Evolutionary conservation across 257 asterid species (phyloP), one percentile per base, ranked within the genome.

Genomic region (Phtheirospermum japonicum): DNA sequence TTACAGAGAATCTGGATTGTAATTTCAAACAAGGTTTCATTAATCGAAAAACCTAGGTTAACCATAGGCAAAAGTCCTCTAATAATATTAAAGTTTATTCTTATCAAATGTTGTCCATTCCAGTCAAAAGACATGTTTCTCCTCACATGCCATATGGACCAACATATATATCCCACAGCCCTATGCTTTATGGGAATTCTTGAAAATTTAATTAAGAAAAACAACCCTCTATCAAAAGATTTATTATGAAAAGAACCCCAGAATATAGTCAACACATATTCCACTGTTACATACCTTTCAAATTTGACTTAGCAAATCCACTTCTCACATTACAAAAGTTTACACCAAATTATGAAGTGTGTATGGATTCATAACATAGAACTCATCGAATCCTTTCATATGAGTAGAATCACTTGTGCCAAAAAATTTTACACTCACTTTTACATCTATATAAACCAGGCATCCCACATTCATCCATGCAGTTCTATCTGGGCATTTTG

Each of bases 321-420:
- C 28, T 23, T 23, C 28, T 3, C 28, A 23, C 3, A 23, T 30
- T 42, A 37, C 10, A 71, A 9, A 71, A 39, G 2, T 32, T 5
- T 58, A 30, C 51, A 48, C 52, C 30, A 59, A 54, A 64, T 66
- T 34, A 34, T 34, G 81, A 72, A 55, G n/a, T n/a, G n/a, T 33
- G 73, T 76, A 83, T 53, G 68, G 65, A 60, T 53, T 65, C 19
- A 43, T 18, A 45, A 59, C 62, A 74, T 73, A 54, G 62, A 69
- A 74, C 62, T 46, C 43, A 63, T 54, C 65, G 80, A 80, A 80
- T 80, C 78, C 60, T 57, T 70, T 50, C 42, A 59, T 49, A 50
- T 19, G 18, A 11, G 6, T 9, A 18, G 31, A 43, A 57, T 5
- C 14, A 19, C 43, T 45, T 26, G 28, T 23, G 4, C 34, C 62